Evolutionary conservation across 768 basidiomycete species (phyloP).

Genomic region (Scleroderma bovista): DNA sequence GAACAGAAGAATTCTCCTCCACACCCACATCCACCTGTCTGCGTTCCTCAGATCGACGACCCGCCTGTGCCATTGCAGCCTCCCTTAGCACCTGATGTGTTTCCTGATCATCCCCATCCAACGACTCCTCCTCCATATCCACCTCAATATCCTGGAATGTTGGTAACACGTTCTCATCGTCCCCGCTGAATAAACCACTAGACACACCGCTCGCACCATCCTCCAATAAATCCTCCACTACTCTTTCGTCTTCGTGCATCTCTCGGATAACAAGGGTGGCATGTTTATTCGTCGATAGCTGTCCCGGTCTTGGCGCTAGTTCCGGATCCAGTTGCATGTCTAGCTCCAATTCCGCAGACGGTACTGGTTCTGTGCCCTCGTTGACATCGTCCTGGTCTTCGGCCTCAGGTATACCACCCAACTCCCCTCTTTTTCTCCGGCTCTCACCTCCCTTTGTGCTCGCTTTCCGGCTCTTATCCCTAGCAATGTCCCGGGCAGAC

Average conservation of each 20-base stretch:
- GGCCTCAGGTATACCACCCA: constrained; percentile 8
- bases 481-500: neutral
- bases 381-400: neutral
- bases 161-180: constrained; percentile 2
- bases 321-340: too few species aligned
- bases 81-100: constrained; percentile 15
- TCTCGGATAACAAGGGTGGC: constrained; percentile 2
- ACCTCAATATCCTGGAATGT: constrained; percentile 8
- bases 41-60: neutral
- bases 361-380: neutral
- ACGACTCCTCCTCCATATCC: constrained; percentile 4
- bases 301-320: too few species aligned
- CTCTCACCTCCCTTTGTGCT: neutral
- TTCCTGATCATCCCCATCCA: constrained; percentile 27
- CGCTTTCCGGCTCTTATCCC: constrained; percentile 3
- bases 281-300: too few species aligned
- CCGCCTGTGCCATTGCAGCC: too few species aligned
- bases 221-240: constrained; percentile 21
- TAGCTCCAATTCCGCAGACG: too few species aligned
- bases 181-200: neutral
- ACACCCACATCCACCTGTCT: neutral
- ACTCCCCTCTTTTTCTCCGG: neutral
- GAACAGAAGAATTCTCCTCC: neutral
- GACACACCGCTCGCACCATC: neutral
- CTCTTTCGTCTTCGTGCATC: constrained; percentile 14